Percentiles rank a stretch among this genome's conserved stretches.
phyloP scores from a whole-genome alignment of 768 basidiomycete genomes.

The Russula emetica region DNA sequence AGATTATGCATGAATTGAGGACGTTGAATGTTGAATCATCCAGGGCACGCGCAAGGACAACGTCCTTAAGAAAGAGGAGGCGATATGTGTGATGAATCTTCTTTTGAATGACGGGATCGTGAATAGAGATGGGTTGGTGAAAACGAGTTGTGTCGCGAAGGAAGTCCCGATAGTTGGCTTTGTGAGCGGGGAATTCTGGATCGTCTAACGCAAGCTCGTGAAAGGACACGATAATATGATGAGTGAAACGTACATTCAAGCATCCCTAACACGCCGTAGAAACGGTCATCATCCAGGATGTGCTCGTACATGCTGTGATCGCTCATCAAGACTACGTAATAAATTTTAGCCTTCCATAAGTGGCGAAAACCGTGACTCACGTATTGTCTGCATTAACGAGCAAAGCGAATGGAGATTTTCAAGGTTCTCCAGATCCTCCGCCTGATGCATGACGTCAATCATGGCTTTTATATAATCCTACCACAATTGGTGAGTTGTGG shows the following conservation, averaged over 20 bases:
- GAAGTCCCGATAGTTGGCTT: constrained; percentile 96
- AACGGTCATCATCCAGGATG: constrained; percentile 88
- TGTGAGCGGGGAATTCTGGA: constrained; percentile 93
- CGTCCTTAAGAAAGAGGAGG: constrained; percentile 95
- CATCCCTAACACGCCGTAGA: constrained; percentile 91
- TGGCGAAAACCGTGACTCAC: constrained; percentile 45
- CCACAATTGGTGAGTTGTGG: constrained; percentile 10
- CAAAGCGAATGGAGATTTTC: constrained; percentile 89
- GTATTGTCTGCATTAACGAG: constrained; percentile 88
- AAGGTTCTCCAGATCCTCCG: constrained; percentile 90
- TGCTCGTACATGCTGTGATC: constrained; percentile 94
- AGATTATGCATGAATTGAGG: constrained; percentile 94
- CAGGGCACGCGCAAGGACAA: constrained; percentile 89
- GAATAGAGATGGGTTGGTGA: constrained; percentile 83
- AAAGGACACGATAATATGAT: constrained; percentile 13
- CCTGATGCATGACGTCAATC: constrained; percentile 77
- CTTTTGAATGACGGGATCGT: constrained; percentile 65
- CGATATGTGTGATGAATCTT: constrained; percentile 98
- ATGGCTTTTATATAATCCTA: constrained; percentile 87
- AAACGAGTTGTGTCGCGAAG: constrained; percentile 78
- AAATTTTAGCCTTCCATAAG: not conserved
- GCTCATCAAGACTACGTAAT: constrained; percentile 76
- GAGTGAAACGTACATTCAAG: constrained; percentile 75
- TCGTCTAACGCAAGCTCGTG: constrained; percentile 58
- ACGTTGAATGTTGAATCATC: constrained; percentile 98